Evolutionary conservation across 2,329 filamentous ascomycete species (phyloP), one percentile per base, ranked within the genome.

Genomic region (Pseudogymnoascus verrucosus): DNA sequence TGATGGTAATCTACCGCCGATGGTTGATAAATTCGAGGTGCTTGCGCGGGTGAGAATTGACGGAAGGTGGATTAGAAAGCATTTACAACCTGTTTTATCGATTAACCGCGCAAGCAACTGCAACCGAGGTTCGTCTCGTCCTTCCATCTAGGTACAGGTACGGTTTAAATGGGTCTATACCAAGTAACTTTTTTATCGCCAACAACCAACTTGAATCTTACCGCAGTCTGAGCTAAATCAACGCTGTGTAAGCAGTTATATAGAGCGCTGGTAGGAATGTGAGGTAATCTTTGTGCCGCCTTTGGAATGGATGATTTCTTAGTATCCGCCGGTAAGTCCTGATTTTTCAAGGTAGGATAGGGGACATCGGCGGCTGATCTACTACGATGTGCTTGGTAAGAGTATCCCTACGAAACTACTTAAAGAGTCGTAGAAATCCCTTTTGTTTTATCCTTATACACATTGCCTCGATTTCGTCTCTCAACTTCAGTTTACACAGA

Each of bases 71-170:
- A 57, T 57, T 57, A 57, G 51, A 57, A 57, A 57, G 26, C 51
- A 57, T 34, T 19, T 57, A 57, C 10, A 11, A 21, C 14, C 26
- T 19, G n/a, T 8, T 10, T 57, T 34, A n/a, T 57, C 8, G 28
- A 19, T 14, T 57, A 57, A 57, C 51, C 51, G 51, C 51, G 26
- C 51, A 57, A 57, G 51, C 51, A 57, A n/a, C 8, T 57, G 10
- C 3, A 57, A 57, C 51, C 51, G 51, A 57, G 26, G 51, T 28
- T 34, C 51, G 51, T 57, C 51, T 57, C 51, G 51, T 12, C 51
- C 51, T 57, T 57, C 51, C 51, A 57, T 57, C 7, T 57, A 16
- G n/a, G 51, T 57, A 57, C 51, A 16, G n/a, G 51, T 57, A 57
- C 51, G 3, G 14, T 19, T 21, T 4, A 34, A 57, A 19, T 57